A percentile compares a stretch with the other conserved stretches of the same genome.
phyloP scores from a whole-genome alignment of 495 filamentous ascomycete genomes.

The Annulohypoxylon moriforme region DNA sequence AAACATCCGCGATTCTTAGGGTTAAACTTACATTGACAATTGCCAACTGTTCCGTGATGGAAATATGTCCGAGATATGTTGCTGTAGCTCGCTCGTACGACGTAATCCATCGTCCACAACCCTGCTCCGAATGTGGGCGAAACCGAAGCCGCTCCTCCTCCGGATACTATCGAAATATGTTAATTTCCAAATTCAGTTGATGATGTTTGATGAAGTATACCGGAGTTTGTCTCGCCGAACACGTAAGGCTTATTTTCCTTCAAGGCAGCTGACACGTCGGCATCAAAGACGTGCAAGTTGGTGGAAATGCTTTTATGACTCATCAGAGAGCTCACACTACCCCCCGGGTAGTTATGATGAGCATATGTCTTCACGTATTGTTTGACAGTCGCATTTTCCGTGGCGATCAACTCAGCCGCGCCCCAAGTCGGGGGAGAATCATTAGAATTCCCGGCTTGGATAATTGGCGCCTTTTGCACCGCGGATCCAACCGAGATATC shows the following conservation, averaged over 20 bases:
- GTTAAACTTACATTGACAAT: slow-evolving; percentile 58
- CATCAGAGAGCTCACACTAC: slow-evolving; percentile 62
- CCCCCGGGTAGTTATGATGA: slow-evolving; percentile 71
- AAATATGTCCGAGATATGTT: slow-evolving; percentile 67
- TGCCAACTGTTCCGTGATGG: slow-evolving; percentile 71
- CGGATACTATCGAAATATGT: slow-evolving; percentile 51
- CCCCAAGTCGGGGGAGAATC: slow-evolving; percentile 63
- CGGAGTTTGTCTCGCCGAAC: slow-evolving; percentile 70
- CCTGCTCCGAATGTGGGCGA: slow-evolving; percentile 68
- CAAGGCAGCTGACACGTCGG: slow-evolving; percentile 62
- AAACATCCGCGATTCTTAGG: no score
- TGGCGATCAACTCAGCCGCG: slow-evolving; percentile 60
- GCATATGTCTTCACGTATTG: slow-evolving; percentile 65
- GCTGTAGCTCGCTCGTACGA: slow-evolving; percentile 57
- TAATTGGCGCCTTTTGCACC: slow-evolving; percentile 56
- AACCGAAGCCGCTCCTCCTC: slow-evolving; percentile 62
- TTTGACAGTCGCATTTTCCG: slow-evolving; percentile 59
- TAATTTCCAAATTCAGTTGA: not conserved
- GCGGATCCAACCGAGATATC: slow-evolving; percentile 63
- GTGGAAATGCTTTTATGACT: slow-evolving; percentile 60
- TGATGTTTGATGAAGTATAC: slow-evolving; percentile 41
- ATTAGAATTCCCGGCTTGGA: slow-evolving; percentile 70
- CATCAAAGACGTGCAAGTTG: slow-evolving; percentile 61
- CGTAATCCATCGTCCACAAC: slow-evolving; percentile 71
- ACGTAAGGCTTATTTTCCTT: slow-evolving; percentile 63